phyloP scores from a whole-genome alignment of 495 filamentous ascomycete genomes.

The Letharia columbiana region DNA sequence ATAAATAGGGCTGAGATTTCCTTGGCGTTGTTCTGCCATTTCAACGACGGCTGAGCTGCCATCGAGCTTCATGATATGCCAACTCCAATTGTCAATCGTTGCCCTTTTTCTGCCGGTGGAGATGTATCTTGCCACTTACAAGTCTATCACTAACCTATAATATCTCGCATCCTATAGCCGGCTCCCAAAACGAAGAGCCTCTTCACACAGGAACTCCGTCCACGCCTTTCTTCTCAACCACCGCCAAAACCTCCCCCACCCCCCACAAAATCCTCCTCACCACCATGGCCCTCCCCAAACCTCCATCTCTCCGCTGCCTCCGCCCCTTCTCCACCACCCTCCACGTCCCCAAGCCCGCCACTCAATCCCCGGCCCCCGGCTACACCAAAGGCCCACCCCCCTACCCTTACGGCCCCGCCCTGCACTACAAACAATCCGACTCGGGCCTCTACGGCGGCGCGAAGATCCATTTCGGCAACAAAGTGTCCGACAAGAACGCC shows the following conservation, averaged over 20 bases:
- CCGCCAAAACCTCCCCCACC: no score
- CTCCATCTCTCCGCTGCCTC: constrained; percentile 7
- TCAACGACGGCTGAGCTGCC: no score
- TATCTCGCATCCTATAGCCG: not conserved
- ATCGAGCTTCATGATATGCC: no score
- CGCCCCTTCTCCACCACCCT: constrained; percentile 11
- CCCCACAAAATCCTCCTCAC: not conserved
- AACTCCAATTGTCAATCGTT: no score
- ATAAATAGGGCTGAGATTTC: no score
- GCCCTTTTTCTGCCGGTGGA: constrained; percentile 42
- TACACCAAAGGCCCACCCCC: constrained; percentile 41
- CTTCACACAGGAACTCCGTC: not conserved
- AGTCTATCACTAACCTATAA: not conserved
- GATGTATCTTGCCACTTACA: not conserved
- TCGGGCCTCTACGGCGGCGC: constrained; percentile 74
- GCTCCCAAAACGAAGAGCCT: not conserved
- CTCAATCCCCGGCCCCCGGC: not conserved
- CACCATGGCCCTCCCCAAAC: constrained; percentile 5
- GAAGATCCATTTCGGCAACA: constrained; percentile 85
- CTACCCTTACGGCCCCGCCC: constrained; percentile 76
- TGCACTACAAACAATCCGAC: constrained; percentile 79
- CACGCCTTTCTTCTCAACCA: not conserved
- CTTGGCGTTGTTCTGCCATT: no score
- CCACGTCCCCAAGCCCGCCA: not conserved
- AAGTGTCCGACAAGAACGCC: constrained; percentile 64